Evolutionary conservation across 306 rosid genomes (phyloP), one percentile per base, ranked within the genome.

Genomic region (Prunus mume): DNA sequence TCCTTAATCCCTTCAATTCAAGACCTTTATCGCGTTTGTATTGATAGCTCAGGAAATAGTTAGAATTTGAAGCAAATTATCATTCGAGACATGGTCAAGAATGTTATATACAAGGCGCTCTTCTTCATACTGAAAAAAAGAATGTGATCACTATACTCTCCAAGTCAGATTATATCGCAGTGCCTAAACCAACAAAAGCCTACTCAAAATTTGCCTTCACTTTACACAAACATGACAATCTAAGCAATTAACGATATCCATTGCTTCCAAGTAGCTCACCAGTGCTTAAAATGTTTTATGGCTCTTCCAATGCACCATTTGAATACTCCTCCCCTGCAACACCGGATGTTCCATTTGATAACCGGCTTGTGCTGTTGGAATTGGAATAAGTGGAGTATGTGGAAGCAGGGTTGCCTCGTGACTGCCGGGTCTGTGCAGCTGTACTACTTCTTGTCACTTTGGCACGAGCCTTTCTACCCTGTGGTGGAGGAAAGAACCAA

Each of bases 401-500:
- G 43, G 96, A 82, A 84, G 76, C 90, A 69, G 91, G 85, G 84
- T 80, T 89, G 84, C 89, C 88, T 77, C 96, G 87, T 12, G 93
- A 78, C 75, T 85, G 60, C 82, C 96, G 89, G 81, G 67, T 91
- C 85, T 87, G 93, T 20, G 97, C 84, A 9, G 93, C 97, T 0
- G 97, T 86, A 89, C 87, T 92, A 81, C 97, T 96, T 86, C 99
- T 91, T 71, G 99, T 96, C 54, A 87, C 89, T 78, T 96, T 96
- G 9, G 77, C 85, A 58, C 99, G 98, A 52, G 99, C 99, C 84
- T 89, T 96, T 86, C 99, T 89, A 61, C 99, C 99, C 99, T 96
- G 91, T 58, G 34, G 61, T 28, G 66, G 72, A 79, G 71, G 71
- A 83, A 22, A 55, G 13, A 62, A 76, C 22, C 38, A 78, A 20